Evolutionary conservation across 2,329 filamentous ascomycete species (phyloP).

Genomic region (Penicillium sp.): DNA sequence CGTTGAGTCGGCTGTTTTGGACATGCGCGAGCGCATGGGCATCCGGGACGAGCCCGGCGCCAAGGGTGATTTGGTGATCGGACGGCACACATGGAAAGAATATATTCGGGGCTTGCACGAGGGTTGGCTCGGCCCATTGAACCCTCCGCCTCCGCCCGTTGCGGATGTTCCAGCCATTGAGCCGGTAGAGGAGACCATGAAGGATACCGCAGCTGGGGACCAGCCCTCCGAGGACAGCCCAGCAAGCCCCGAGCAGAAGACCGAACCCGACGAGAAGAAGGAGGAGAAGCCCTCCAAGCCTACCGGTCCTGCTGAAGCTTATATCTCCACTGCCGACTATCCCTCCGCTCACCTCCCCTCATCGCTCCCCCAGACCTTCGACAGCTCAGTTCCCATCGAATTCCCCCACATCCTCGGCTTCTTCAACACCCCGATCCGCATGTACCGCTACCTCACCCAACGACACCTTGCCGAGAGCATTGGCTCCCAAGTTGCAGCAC

Average conservation of each 20-base stretch:
- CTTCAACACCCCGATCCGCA: slow-evolving; percentile 81
- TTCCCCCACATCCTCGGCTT: slow-evolving; percentile 94
- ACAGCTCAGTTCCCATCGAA: slow-evolving; percentile 72
- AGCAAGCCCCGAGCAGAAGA: slow-evolving; percentile 54
- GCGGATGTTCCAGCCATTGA: slow-evolving; percentile 27
- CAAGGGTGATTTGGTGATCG: slow-evolving; percentile 85
- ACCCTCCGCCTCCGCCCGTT: slow-evolving; percentile 46
- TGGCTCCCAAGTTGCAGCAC: slow-evolving; percentile 84
- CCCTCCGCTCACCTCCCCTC: slow-evolving; percentile 66
- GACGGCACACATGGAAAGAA: slow-evolving; percentile 95
- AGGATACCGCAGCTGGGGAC: slow-evolving; percentile 34
- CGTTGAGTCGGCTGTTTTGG: slow-evolving; percentile 66
- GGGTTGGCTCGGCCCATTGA: slow-evolving; percentile 89
- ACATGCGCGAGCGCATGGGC: slow-evolving; percentile 68
- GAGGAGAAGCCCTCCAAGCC: slow-evolving; percentile 55
- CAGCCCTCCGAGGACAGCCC: slow-evolving; percentile 21
- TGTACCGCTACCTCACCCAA: slow-evolving; percentile 84
- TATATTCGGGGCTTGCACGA: slow-evolving; percentile 93
- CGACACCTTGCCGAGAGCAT: slow-evolving; percentile 85
- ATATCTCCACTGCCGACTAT: slow-evolving; percentile 78
- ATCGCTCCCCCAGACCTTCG: slow-evolving; percentile 72
- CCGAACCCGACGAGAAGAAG: slow-evolving; percentile 45
- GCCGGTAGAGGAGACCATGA: slow-evolving; percentile 35
- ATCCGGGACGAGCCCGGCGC: slow-evolving; percentile 75
- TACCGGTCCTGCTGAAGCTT: slow-evolving; percentile 69